These are phyloP conservation scores for Sporisorium reilianum DNA, from an alignment of 1,284 basidiomycete species.

Conservation along the genomic window DNA sequence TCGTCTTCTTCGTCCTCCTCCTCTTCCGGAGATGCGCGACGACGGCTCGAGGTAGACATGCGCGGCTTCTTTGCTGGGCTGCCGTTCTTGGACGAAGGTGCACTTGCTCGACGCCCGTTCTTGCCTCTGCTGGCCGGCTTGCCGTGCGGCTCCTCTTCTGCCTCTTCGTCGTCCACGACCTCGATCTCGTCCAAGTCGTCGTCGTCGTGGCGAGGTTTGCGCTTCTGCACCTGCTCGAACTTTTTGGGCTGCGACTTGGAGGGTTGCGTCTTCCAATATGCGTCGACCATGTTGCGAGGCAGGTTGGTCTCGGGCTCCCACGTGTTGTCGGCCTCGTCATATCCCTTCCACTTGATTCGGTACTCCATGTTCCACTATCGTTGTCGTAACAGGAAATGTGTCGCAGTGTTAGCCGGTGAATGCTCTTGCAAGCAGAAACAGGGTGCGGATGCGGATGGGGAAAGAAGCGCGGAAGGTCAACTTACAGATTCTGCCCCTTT, in stretches of 20 bases:
- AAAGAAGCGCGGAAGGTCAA: neutral
- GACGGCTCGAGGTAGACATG: conserved; percentile 9
- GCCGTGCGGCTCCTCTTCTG: conserved; percentile 7
- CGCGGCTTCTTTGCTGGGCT: conserved; percentile 20
- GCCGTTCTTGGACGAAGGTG: conserved; percentile 5
- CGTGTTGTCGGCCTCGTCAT: conserved; percentile 41
- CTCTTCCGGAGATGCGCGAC: conserved; percentile 11
- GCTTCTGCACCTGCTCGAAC: conserved; percentile 25
- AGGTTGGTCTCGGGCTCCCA: conserved; percentile 55
- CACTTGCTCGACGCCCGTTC: conserved; percentile 5
- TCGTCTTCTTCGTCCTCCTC: conserved; percentile 12
- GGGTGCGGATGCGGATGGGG: neutral
- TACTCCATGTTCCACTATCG: conserved; percentile 38
- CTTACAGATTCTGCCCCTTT: conserved; percentile 27
- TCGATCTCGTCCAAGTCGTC: conserved; percentile 31
- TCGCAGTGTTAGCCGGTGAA: neutral
- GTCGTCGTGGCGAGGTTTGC: conserved; percentile 11
- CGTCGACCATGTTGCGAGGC: conserved; percentile 15
- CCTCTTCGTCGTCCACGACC: conserved; percentile 3
- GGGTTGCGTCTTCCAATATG: conserved; percentile 51
- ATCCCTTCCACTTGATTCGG: conserved; percentile 56
- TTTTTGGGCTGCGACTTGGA: conserved; percentile 48
- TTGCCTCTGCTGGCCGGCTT: conserved; percentile 4
- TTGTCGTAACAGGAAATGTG: neutral
- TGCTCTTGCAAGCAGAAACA: neutral